These are phyloP conservation scores for Evansstolkia leycettana DNA, from an alignment of 495 filamentous ascomycete species.

Conservation along the genomic window DNA sequence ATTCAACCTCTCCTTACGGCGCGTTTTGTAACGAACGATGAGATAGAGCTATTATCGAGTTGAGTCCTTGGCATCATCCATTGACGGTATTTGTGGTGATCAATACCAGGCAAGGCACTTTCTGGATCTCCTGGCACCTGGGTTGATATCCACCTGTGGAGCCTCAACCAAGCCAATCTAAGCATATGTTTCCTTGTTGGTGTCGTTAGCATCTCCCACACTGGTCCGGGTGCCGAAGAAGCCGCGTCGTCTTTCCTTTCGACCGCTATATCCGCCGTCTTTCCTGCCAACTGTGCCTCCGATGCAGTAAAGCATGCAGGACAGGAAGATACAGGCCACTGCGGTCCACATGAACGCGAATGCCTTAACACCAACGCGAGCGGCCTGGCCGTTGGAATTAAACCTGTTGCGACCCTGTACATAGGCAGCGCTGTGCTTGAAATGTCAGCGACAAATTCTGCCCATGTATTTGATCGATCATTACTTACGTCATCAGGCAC, in stretches of 20 bases:
- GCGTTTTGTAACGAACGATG: too few species aligned
- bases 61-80: too few species aligned
- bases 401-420: slow-evolving; percentile 69
- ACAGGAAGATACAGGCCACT: slow-evolving; percentile 54
- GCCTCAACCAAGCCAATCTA: slow-evolving; percentile 7
- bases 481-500: slow-evolving; percentile 58
- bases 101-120: too few species aligned
- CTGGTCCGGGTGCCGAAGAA: slow-evolving; percentile 31
- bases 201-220: slow-evolving; percentile 9
- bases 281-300: slow-evolving; percentile 25
- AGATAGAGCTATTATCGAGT: too few species aligned
- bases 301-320: slow-evolving; percentile 59
- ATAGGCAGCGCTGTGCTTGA: slow-evolving; percentile 47
- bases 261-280: slow-evolving; percentile 29
- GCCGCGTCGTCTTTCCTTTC: slow-evolving; percentile 27
- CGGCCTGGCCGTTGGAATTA: slow-evolving; percentile 37
- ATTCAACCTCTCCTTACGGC: too few species aligned
- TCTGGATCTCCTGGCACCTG: too few species aligned
- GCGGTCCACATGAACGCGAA: slow-evolving; percentile 84
- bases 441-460: slow-evolving; percentile 11
- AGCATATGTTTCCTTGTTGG: slow-evolving; percentile 25
- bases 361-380: slow-evolving; percentile 56
- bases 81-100: too few species aligned
- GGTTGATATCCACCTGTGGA: too few species aligned
- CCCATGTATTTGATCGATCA: too few species aligned